Evolutionary conservation across 2,329 filamentous ascomycete species (phyloP).

Genomic region (Mariannaea sp.): DNA sequence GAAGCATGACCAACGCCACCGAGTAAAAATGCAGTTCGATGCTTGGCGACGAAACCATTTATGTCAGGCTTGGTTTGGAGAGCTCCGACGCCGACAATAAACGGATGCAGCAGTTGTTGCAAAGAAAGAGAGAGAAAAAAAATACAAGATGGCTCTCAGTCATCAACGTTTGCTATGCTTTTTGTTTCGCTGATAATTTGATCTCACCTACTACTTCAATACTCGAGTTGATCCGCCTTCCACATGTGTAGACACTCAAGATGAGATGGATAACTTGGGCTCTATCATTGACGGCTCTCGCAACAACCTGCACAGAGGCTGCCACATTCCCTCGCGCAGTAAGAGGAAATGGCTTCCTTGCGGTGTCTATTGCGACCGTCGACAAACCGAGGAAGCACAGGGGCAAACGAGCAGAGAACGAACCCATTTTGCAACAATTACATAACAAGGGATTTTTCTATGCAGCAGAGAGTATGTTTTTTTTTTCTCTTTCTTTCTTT

Average conservation of each 20-base stretch:
- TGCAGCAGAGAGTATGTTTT: slow-evolving; percentile 45
- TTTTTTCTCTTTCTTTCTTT: no score
- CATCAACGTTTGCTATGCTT: background rate
- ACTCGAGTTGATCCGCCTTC: no score
- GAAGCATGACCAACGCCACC: slow-evolving; percentile 22
- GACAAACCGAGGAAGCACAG: slow-evolving; percentile 34
- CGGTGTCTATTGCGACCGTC: slow-evolving; percentile 43
- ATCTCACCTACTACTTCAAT: no score
- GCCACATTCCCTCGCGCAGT: slow-evolving; percentile 37
- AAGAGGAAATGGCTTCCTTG: slow-evolving; percentile 44
- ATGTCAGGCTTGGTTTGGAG: background rate
- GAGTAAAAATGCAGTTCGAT: slow-evolving; percentile 8
- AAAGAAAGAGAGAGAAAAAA: slow-evolving; percentile 11
- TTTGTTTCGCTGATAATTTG: no score
- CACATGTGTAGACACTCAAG: background rate
- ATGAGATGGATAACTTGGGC: slow-evolving; percentile 37
- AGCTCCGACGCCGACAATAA: background rate
- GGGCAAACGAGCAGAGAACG: slow-evolving; percentile 30
- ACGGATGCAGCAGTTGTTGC: background rate
- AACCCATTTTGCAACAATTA: slow-evolving; percentile 39
- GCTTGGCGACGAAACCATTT: slow-evolving; percentile 2
- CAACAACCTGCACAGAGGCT: slow-evolving; percentile 22
- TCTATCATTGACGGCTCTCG: slow-evolving; percentile 22
- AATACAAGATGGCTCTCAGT: slow-evolving; percentile 3
- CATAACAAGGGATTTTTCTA: slow-evolving; percentile 48